These are phyloP conservation scores for Solanum chmielewskii DNA, from an alignment of 257 asterid species.

Conservation along the genomic window DNA sequence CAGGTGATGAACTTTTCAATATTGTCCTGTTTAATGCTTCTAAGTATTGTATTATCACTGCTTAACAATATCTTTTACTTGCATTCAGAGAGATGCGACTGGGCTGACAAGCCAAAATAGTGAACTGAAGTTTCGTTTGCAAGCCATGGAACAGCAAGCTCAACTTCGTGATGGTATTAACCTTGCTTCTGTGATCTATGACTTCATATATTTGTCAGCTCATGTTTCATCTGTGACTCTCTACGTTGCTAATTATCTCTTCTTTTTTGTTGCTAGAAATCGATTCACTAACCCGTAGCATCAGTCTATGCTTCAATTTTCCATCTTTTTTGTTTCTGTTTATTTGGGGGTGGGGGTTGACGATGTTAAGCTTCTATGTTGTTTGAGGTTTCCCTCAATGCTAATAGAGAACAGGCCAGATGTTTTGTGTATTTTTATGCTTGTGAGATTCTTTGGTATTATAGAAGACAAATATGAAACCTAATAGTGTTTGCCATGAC, in stretches of 20 bases:
- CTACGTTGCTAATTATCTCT: neutral
- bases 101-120: conserved; percentile 49
- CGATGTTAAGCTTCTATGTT: neutral
- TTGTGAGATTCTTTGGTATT: neutral
- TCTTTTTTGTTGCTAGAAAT: neutral
- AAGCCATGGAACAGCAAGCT: conserved; percentile 62
- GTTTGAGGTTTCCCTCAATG: neutral
- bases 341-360: neutral
- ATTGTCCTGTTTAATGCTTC: neutral
- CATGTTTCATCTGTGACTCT: neutral
- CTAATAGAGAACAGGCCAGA: neutral
- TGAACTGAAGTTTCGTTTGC: conserved; percentile 59
- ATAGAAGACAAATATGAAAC: neutral
- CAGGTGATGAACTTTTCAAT: conserved; percentile 21
- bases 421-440: neutral
- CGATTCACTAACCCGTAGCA: neutral
- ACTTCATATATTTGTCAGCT: neutral
- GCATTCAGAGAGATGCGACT: conserved; percentile 46
- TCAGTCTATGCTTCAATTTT: neutral
- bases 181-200: neutral
- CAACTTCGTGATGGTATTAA: conserved; percentile 59
- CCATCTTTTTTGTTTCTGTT: neutral
- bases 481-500: conserved; percentile 1
- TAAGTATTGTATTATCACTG: neutral
- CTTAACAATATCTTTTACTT: neutral